phyloP scores from a whole-genome alignment of 2,329 filamentous ascomycete species.

The Arthrobotrys entomopaga region DNA sequence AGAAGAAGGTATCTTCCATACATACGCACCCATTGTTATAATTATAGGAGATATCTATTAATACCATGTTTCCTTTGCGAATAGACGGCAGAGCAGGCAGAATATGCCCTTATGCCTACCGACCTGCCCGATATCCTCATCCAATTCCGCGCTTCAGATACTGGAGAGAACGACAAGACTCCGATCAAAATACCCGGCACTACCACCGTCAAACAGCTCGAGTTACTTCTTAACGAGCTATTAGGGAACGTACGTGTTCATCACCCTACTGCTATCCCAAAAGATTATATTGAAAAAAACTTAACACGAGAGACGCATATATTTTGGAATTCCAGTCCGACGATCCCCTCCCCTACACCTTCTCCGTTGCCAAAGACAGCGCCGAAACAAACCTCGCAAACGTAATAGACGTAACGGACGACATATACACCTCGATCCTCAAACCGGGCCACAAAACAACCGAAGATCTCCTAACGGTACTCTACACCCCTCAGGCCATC shows the following conservation, averaged over 20 bases:
- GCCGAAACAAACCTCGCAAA: conserved; percentile 56
- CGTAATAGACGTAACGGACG: conserved; percentile 59
- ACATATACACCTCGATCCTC: conserved; percentile 60
- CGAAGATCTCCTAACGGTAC: conserved; percentile 72
- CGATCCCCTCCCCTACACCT: conserved; percentile 58
- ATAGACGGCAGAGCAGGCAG: conserved; percentile 57
- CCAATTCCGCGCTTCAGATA: conserved; percentile 58
- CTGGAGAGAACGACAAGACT: conserved; percentile 57
- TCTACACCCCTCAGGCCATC: conserved; percentile 84
- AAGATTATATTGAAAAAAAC: conserved; percentile 8
- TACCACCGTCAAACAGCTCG: conserved; percentile 58
- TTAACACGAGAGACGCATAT: background rate
- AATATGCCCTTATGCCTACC: conserved; percentile 56
- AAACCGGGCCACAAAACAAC: conserved; percentile 66
- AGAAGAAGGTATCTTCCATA: conserved; percentile 53
- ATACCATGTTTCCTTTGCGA: background rate
- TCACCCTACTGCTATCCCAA: background rate
- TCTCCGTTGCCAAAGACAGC: conserved; percentile 58
- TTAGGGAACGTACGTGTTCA: conserved; percentile 57
- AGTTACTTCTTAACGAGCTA: conserved; percentile 58
- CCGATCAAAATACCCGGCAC: conserved; percentile 58
- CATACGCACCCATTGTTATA: background rate
- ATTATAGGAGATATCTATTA: background rate
- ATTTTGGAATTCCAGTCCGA: conserved; percentile 55
- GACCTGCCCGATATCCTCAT: conserved; percentile 59